Evolutionary conservation across 2,329 filamentous ascomycete genomes (phyloP).

Genomic region (Claviceps sp.): DNA sequence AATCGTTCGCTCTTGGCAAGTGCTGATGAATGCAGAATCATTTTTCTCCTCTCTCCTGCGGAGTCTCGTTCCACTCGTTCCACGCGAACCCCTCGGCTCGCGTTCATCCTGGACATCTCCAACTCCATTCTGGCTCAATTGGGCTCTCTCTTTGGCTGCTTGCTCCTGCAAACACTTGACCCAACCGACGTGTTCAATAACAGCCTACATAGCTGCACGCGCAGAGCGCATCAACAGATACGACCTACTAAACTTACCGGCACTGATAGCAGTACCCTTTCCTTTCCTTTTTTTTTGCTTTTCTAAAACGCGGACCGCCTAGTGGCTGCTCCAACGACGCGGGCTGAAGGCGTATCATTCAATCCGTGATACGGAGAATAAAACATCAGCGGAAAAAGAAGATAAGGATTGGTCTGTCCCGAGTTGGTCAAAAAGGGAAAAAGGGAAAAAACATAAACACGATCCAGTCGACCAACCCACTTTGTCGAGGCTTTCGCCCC

Average conservation of each 20-base stretch:
- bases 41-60: neutral
- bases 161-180: neutral
- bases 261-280: neutral
- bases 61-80: neutral
- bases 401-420: neutral
- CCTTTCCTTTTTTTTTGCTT: neutral
- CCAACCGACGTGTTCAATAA: neutral
- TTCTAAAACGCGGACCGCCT: too few species aligned
- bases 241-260: too few species aligned
- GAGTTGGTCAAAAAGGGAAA: neutral
- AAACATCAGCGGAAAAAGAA: neutral
- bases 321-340: neutral
- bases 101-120: neutral
- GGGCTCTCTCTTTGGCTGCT: neutral
- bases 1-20: too few species aligned
- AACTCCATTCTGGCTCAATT: neutral
- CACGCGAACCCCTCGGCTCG: neutral
- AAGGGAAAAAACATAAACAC: slow-evolving; percentile 1
- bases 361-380: neutral
- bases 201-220: neutral
- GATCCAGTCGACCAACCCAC: slow-evolving; percentile 6
- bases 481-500: slow-evolving; percentile 4
- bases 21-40: neutral
- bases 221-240: neutral
- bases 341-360: neutral